These are phyloP conservation scores for Saitozyma podzolica DNA, from an alignment of 768 basidiomycete genomes.

Conservation along the genomic window DNA sequence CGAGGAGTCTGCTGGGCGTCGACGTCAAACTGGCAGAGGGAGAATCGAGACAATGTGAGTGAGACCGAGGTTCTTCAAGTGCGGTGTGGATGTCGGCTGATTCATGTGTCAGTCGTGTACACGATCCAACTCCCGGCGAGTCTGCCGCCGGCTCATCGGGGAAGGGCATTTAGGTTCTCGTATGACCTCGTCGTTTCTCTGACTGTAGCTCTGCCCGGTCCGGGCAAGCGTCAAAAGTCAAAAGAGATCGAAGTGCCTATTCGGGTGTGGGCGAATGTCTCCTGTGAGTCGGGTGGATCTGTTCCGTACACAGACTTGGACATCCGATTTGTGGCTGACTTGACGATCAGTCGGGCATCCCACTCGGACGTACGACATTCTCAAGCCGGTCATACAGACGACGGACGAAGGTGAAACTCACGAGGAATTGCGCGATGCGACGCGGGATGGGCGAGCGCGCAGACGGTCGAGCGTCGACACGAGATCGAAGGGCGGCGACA, in stretches of 20 bases:
- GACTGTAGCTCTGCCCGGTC: slow-evolving; percentile 52
- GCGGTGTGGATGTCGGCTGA: background rate
- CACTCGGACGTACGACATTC: slow-evolving; percentile 72
- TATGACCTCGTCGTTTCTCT: slow-evolving; percentile 90
- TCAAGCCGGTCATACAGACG: slow-evolving; percentile 68
- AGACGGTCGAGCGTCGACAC: too few relatives aligned
- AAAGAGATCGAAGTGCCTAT: slow-evolving; percentile 77
- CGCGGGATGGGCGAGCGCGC: too few relatives aligned
- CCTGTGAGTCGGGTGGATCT: slow-evolving; percentile 58
- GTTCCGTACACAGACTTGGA: background rate
- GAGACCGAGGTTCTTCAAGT: background rate
- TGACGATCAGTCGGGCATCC: slow-evolving; percentile 56
- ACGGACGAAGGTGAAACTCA: slow-evolving; percentile 45
- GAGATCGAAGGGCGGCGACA: slow-evolving; percentile 1
- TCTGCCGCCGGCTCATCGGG: slow-evolving; percentile 87
- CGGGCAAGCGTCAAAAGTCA: slow-evolving; percentile 57
- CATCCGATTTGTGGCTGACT: background rate
- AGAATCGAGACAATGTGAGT: slow-evolving; percentile 78
- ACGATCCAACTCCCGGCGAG: slow-evolving; percentile 70
- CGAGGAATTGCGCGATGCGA: background rate
- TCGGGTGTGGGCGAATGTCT: slow-evolving; percentile 82
- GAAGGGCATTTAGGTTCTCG: slow-evolving; percentile 77
- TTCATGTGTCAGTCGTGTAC: slow-evolving; percentile 67
- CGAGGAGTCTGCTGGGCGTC: slow-evolving; percentile 83
- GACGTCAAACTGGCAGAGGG: slow-evolving; percentile 81